Evolutionary conservation across 768 basidiomycete species (phyloP).

Genomic region (Collybiopsis luxurians): DNA sequence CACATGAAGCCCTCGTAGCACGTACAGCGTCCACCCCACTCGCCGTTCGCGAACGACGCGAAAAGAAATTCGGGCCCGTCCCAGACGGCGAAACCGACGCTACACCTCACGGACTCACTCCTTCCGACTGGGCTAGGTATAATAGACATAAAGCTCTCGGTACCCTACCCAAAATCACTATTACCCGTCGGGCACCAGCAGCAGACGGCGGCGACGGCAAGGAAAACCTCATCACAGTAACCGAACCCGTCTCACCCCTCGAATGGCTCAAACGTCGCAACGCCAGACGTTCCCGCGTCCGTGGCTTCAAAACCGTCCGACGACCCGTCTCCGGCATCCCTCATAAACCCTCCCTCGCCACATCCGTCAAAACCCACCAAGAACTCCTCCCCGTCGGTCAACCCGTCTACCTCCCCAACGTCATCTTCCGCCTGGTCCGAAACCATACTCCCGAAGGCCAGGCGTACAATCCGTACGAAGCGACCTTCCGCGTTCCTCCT

Average conservation of each 20-base stretch:
- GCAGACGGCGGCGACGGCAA: constrained; percentile 8
- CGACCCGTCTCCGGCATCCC: constrained; percentile 7
- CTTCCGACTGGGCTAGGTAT: constrained; percentile 62
- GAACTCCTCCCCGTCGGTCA: constrained; percentile 68
- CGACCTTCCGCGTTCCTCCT: constrained; percentile 89
- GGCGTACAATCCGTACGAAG: constrained; percentile 92
- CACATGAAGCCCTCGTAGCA: constrained; percentile 44
- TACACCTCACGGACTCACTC: constrained; percentile 56
- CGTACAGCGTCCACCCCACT: constrained; percentile 70
- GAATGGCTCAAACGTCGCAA: constrained; percentile 61
- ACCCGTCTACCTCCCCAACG: constrained; percentile 87
- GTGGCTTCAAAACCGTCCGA: constrained; percentile 52
- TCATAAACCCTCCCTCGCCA: background rate
- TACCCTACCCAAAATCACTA: constrained; percentile 31
- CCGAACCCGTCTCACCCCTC: constrained; percentile 35
- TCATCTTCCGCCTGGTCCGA: constrained; percentile 76
- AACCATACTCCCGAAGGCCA: constrained; percentile 75
- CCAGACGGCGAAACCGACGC: constrained; percentile 42
- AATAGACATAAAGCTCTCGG: constrained; percentile 55
- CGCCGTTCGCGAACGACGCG: constrained; percentile 69
- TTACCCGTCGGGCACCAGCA: no score
- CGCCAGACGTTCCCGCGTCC: constrained; percentile 58
- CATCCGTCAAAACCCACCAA: constrained; percentile 27
- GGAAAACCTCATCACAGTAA: no score
- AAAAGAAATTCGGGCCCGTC: constrained; percentile 40